Percentiles rank a stretch among this genome's conserved stretches.
These are phyloP conservation scores for Colletotrichum scovillei DNA, from an alignment of 2,329 filamentous ascomycete species.

Conservation along the genomic window DNA sequence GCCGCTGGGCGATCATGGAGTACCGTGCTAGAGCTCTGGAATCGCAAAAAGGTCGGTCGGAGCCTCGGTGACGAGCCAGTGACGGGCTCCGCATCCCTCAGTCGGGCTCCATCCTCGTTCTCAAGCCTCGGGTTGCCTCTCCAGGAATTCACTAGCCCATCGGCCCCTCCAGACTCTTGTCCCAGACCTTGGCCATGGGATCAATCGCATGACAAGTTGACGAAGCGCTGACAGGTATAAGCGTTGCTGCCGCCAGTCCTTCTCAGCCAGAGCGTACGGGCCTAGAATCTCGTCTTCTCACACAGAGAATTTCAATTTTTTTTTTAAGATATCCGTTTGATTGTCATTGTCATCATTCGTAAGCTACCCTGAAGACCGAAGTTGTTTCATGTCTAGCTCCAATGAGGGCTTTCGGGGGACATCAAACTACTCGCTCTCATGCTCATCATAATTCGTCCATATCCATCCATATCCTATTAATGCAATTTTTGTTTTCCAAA, in stretches of 20 bases:
- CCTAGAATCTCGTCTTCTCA: not conserved
- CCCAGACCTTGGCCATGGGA: not conserved
- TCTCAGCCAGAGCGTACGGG: not conserved
- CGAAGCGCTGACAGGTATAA: not conserved
- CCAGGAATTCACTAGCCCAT: not conserved
- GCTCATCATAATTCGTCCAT: not conserved
- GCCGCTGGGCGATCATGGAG: not conserved
- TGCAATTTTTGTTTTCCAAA: not conserved
- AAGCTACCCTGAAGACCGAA: not conserved
- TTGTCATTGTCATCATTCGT: conserved; percentile 2
- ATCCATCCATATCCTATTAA: not conserved
- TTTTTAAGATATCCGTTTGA: not conserved
- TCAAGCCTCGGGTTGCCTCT: conserved; percentile 7
- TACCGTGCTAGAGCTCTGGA: not conserved
- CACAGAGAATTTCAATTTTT: not conserved
- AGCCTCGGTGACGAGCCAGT: conserved; percentile 16
- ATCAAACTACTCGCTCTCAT: not conserved
- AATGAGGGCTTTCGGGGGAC: not conserved
- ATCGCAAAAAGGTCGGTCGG: not conserved
- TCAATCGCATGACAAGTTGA: not conserved
- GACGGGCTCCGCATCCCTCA: conserved; percentile 6
- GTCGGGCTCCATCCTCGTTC: not conserved
- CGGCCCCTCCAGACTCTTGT: not conserved
- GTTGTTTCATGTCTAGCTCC: not conserved
- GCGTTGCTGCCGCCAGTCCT: not conserved